Evolutionary conservation across 129 eudicot genomes (phyloP), one percentile per base, ranked within the genome.

Genomic region (Flaveria sonorensis): DNA sequence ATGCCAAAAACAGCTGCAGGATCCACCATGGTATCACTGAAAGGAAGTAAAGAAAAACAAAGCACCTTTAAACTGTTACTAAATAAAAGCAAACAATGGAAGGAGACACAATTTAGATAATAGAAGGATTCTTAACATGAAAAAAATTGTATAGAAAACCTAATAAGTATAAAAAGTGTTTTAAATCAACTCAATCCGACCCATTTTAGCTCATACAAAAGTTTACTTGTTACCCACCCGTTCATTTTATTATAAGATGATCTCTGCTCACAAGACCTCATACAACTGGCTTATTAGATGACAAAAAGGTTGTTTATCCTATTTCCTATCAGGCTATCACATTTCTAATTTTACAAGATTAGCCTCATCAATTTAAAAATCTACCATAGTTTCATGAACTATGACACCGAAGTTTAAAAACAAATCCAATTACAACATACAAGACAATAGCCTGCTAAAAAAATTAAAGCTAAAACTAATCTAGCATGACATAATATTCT

Each of bases 1-100:
- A 93, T 93, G 53, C 96, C 96, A 88, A 90, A 93, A 51, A 90
- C 95, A 75, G 93, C 78, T 50, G 98, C 85, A 52, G 98, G 95
- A 77, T 93, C 98, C 85, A 90, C 85, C 96, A 93, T 85, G 59
- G 87, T 67, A 59, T 93, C 96, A 78, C 98, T 93, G 73, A 20
- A 78, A 64, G 68, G 14, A 48, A 12, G 64, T 74, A 57, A 50
- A 79, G 68, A 45, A 52, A 55, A 81, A 32, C 10, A 59, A 39
- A 4, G 36, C 48, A 59, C 60, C 48, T 51, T 40, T 56, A 26
- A 16, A 60, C 20, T 12, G 43, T 15, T 40, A 4, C 18, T 19
- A 53, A 24, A 43, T 21, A 4, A 71, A 32, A 23, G 55, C 40
- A 36, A 36, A 21, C 18, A 61, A 13, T 20, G 46, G 43, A 70